Base-by-base conservation (phyloP, 495 filamentous ascomycete species). In the Neurospora terricola region DNA sequence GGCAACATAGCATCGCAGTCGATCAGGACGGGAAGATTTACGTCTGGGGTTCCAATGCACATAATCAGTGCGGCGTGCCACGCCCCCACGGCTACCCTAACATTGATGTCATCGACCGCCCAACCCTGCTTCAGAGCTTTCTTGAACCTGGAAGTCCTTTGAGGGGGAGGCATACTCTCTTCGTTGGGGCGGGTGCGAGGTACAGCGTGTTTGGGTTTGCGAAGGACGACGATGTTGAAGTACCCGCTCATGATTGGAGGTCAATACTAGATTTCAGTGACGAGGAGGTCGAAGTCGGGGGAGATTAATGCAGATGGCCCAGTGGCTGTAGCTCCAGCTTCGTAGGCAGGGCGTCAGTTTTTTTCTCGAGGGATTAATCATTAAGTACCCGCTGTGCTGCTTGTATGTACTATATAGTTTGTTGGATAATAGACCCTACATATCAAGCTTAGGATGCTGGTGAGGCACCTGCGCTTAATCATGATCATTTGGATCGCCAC, bases 21-120 rank as follows among this genome's bases (percentile, higher is more conserved):
- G 83, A 84, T 30, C 80, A 77, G 14, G 82, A 82, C 4, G 89
- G 90, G 9, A 82, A 82, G 43, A 88, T 89, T 4, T 90, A 86
- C 73, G 85, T 85, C n/a, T 93, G 91, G 91, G 91, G 91, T 0
- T 91, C 91, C 80, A 87, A 84, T n/a, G 82, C 82, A 12, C 87
- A 86, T 70, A 90, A 88, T 75, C 90, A 92, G 79, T 87, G 87
- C n/a, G 90, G 90, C 1, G 86, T 84, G 40, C 84, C 82, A 11
- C 82, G 77, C 3, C 87, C 88, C 10, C 87, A 89, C 73, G 79
- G 91, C 34, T 77, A 85, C 43, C 74, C 83, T 14, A 86, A 90
- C 0, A 90, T 86, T 1, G 72, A 83, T 37, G 86, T 93, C 66
- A 84, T 88, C 73, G 90, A 90, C 75, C 86, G 83, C 0, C 88